Evolutionary conservation across 257 asterid species (phyloP).

Genomic region (Gynochthodes officinalis): DNA sequence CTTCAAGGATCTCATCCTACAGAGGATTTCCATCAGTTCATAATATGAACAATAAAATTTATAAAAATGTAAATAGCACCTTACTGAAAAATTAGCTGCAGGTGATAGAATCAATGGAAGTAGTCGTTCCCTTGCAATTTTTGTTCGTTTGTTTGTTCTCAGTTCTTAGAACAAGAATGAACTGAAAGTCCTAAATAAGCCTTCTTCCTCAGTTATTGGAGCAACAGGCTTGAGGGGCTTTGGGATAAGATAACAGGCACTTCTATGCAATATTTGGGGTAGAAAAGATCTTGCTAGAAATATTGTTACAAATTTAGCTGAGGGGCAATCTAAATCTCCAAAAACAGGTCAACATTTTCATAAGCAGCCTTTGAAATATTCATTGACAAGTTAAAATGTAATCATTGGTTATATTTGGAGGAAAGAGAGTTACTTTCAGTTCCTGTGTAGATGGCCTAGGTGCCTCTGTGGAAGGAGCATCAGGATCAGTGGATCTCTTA

Average conservation of each 20-base stretch:
- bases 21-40: constrained; percentile 2
- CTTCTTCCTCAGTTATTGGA: neutral
- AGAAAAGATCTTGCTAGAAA: neutral
- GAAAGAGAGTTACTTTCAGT: constrained; percentile 50
- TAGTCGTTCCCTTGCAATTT: neutral
- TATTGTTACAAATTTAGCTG: neutral
- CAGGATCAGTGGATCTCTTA: constrained; percentile 83
- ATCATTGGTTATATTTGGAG: neutral
- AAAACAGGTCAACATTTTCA: neutral
- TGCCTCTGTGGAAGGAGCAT: constrained; percentile 61
- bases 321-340: neutral
- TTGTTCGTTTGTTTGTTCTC: too few species aligned
- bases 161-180: too few species aligned
- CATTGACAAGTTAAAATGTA: neutral
- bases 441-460: constrained; percentile 87
- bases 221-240: neutral
- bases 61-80: neutral
- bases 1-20: constrained; percentile 94
- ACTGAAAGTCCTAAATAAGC: neutral
- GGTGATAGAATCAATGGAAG: neutral
- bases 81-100: too few species aligned
- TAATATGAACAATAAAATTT: neutral
- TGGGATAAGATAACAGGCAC: too few species aligned
- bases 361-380: neutral
- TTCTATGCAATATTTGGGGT: neutral